A percentile compares a stretch with the other conserved stretches of the same genome.
Evolutionary conservation across 495 filamentous ascomycete genomes (phyloP).

Genomic region (Neurospora sp.): DNA sequence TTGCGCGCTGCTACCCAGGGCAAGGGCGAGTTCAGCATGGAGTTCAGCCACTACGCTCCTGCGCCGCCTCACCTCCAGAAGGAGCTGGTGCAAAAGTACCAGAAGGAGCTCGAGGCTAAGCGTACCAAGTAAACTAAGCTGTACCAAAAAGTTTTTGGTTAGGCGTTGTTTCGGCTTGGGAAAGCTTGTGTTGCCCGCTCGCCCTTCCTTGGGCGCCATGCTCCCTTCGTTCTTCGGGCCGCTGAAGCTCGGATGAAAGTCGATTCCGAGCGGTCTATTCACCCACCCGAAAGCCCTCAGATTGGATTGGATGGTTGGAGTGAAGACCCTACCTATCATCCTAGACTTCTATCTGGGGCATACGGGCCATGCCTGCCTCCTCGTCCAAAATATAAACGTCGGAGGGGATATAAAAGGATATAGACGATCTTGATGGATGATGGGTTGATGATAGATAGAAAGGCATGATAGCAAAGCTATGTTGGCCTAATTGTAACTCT

Average conservation of each 20-base stretch:
- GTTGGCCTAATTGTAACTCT: neutral
- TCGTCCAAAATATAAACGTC: neutral
- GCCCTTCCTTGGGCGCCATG: neutral
- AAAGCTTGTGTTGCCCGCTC: neutral
- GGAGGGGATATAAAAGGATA: neutral
- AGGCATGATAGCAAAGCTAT: neutral
- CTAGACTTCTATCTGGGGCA: neutral
- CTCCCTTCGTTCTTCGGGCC: neutral
- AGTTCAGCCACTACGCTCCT: slow-evolving; percentile 90
- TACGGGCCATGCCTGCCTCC: neutral
- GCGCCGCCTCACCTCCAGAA: slow-evolving; percentile 87
- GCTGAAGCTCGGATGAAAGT: neutral
- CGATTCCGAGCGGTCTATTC: neutral
- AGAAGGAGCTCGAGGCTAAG: slow-evolving; percentile 73
- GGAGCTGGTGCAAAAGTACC: slow-evolving; percentile 78
- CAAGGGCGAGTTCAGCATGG: slow-evolving; percentile 98
- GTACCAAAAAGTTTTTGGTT: neutral
- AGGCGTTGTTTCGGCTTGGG: neutral
- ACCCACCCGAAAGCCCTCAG: too few species aligned
- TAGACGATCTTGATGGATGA: neutral
- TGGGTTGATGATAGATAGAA: neutral
- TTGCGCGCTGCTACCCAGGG: slow-evolving; percentile 92
- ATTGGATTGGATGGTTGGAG: neutral
- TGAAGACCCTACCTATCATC: neutral
- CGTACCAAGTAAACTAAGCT: slow-evolving; percentile 32